Conservation (phyloP, 805 yeast species). For the Myxozyma monticola region DNA sequence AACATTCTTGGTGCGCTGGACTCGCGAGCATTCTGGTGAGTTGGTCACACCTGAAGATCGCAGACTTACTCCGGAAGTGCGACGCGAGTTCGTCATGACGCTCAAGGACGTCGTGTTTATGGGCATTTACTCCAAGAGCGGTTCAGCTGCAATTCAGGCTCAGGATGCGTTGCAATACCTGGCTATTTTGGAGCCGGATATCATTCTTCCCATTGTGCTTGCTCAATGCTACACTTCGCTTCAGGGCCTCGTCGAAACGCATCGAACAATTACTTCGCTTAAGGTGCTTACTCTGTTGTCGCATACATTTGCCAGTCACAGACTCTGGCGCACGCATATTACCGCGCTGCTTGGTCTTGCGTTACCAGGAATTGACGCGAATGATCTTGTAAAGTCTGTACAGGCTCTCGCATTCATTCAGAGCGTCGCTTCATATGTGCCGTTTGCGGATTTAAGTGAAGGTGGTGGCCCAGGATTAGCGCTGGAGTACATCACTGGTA, state of each 20-base stretch:
- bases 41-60: conserved; percentile 34
- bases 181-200: conserved; percentile 59
- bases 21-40: conserved; percentile 38
- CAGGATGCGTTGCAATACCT: conserved; percentile 61
- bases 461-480: conserved; percentile 42
- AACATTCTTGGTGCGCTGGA: conserved; percentile 40
- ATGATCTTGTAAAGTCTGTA: conserved; percentile 74
- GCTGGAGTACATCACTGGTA: conserved; percentile 63
- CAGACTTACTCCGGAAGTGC: conserved; percentile 40
- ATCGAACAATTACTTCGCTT: conserved; percentile 73
- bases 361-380: conserved; percentile 82
- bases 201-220: conserved; percentile 40
- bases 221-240: conserved; percentile 63
- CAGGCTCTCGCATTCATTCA: conserved; percentile 69
- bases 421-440: conserved; percentile 68
- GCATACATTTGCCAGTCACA: conserved; percentile 63
- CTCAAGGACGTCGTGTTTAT: conserved; percentile 57
- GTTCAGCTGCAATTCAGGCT: conserved; percentile 56
- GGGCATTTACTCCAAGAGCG: conserved; percentile 78
- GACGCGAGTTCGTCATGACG: conserved; percentile 50
- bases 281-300: conserved; percentile 64
- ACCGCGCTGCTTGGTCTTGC: conserved; percentile 69
- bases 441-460: conserved; percentile 60
- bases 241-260: conserved; percentile 54
- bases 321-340: conserved; percentile 72